Base-by-base conservation (phyloP, 257 asterid species). In the Penstemon newberryi region DNA sequence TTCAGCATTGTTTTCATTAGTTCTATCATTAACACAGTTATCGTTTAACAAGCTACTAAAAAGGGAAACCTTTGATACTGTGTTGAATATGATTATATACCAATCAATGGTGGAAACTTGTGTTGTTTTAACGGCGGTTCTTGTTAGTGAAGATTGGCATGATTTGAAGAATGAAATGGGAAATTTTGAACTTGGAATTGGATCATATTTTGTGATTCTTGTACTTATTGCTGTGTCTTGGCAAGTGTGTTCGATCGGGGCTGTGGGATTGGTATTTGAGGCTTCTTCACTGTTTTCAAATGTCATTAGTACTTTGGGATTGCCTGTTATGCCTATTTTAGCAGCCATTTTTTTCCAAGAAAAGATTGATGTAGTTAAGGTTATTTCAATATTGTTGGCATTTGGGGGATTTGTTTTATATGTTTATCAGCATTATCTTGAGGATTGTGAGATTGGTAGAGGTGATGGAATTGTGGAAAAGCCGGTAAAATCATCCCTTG, bases 231-330 rank as follows among this genome's bases (percentile, higher is more conserved):
- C 85, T 0, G 56, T 80, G 37, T 63, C 76, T 8, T 86, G 87
- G 77, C 85, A 84, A n/a, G 70, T 80, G 41, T 76, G 46, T 15
- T 54, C 74, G 0, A 59, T 82, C 39, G 87, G 86, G 4, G 43
- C 79, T 0, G 51, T 84, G 0, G 85, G 85, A 5, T 67, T 82
- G 70, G 69, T 78, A 4, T 77, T 70, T 18, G 75, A 78, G 70
- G 85, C 76, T 1, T 84, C 86, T 0, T 75, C 88, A 3, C 67
- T 80, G 62, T 84, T 80, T 42, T 78, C 87, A 0, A 82, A 82
- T 47, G 86, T 78, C 4, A 77, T 86, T 6, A 65, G 81, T 18
- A 67, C 84, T 7, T 70, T 82, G 3, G 68, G 84, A 5, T 65
- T 82, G 56, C 80, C 88, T 7, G 43, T 76, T 51, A 73, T 61